Evolutionary conservation across 2,329 filamentous ascomycete species (phyloP), one percentile per base, ranked within the genome.

Genomic region (Gnomoniopsis sp.): DNA sequence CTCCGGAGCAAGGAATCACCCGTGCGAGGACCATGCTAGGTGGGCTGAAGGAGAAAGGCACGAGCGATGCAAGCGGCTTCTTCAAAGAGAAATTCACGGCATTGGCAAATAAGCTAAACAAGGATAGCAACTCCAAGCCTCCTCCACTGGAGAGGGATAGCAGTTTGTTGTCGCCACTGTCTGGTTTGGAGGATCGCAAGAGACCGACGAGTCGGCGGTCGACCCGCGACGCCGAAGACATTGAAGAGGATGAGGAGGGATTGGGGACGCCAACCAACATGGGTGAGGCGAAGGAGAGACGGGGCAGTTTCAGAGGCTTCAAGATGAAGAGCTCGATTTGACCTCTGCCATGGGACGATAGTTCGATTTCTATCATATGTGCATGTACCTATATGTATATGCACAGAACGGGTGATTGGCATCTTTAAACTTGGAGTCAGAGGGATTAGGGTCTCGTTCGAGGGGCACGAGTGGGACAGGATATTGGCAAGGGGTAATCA

Each of bases 81-180:
- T 56, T 62, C 58, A 61, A 61, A 44, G 64, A 65, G 48, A 65
- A 64, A 58, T 62, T 69, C 14, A 65, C 55, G 23, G 68, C 68
- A 1, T 54, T 69, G 7, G 63, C 66, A 2, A 66, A 65, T 21
- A 59, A 63, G 36, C 64, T 69, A 52, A 69, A 67, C 49, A 58
- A 53, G 30, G 43, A 54, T 12, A 21, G 26, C 6, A 61, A 68
- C 19, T 68, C 71, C 26, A 76, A 71, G 61, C 46, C 74, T 12
- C 76, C 71, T 61, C 48, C 74, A 12, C 74, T 23, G 8, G 50
- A 53, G 23, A 36, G 55, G 53, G 44, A 53, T 17, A 38, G 43
- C 15, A 10, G 15, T 44, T 33, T 43, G 30, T 46, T 55, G 19
- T 26, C 53, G 12, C 38, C 50, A 63, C 51, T 72, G 71, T 19